phyloP scores from a whole-genome alignment of 192 early-diverging fungal genomes.

The Umbelopsis vinacea region DNA sequence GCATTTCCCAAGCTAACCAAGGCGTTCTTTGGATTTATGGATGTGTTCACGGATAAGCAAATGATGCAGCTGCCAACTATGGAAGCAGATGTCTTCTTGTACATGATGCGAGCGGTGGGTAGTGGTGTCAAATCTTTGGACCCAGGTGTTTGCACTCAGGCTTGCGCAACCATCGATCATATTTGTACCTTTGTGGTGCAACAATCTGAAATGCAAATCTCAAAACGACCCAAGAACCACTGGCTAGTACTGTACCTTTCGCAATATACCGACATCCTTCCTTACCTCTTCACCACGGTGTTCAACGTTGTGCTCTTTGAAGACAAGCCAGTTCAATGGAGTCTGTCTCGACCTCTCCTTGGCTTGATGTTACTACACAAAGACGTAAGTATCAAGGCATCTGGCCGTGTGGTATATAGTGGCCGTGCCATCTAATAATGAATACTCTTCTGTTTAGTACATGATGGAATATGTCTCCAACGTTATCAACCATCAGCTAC shows the following conservation, averaged over 20 bases:
- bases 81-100: slow-evolving; percentile 62
- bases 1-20: slow-evolving; percentile 62
- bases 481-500: slow-evolving; percentile 59
- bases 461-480: slow-evolving; percentile 57
- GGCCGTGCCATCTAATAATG: too few species aligned
- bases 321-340: slow-evolving; percentile 82
- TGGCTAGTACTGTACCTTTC: slow-evolving; percentile 58
- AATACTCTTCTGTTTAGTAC: slow-evolving; percentile 32
- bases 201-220: slow-evolving; percentile 33
- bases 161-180: slow-evolving; percentile 75
- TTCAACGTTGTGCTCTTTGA: slow-evolving; percentile 84
- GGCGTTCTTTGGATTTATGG: slow-evolving; percentile 68
- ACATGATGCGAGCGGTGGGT: slow-evolving; percentile 75
- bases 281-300: slow-evolving; percentile 64
- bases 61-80: slow-evolving; percentile 65
- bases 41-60: slow-evolving; percentile 70
- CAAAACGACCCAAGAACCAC: slow-evolving; percentile 43
- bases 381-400: slow-evolving; percentile 41
- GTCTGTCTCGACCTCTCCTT: slow-evolving; percentile 80
- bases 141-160: slow-evolving; percentile 56
- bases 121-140: slow-evolving; percentile 72
- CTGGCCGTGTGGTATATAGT: too few species aligned
- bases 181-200: slow-evolving; percentile 72
- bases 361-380: slow-evolving; percentile 77
- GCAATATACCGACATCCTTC: slow-evolving; percentile 64